Conservation (phyloP, 371 early-diverging fungal genomes). For the Basidiobolus meristosporus region DNA sequence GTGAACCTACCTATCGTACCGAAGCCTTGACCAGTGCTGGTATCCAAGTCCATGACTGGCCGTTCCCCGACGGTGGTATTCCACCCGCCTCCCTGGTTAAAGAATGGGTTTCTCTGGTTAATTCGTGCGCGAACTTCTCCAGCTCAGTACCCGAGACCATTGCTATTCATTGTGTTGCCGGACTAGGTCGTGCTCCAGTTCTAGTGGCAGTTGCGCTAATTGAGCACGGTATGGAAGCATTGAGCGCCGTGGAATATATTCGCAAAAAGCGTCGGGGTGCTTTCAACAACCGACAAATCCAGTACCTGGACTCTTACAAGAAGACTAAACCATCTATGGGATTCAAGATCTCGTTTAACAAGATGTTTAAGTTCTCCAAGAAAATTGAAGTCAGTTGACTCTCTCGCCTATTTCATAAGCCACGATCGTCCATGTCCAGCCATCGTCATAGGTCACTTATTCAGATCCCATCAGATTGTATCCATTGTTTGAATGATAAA, state of each 20-base stretch:
- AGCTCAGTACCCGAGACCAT: constrained; percentile 12
- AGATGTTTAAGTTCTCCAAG: no score
- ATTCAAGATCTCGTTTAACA: no score
- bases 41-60: constrained; percentile 58
- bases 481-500: no score
- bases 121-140: no score
- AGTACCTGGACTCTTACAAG: constrained; percentile 42
- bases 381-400: no score
- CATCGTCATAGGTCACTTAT: no score
- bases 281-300: constrained; percentile 62
- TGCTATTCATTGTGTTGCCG: constrained; percentile 78
- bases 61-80: constrained; percentile 25
- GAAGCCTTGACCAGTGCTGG: constrained; percentile 30
- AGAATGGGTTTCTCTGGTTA: constrained; percentile 63
- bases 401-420: no score
- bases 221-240: constrained; percentile 55
- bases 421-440: no score
- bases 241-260: constrained; percentile 63
- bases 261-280: constrained; percentile 58
- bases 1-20: constrained; percentile 69
- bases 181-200: constrained; percentile 38
- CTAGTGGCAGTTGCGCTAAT: constrained; percentile 49
- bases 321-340: no score
- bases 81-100: constrained; percentile 45
- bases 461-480: no score